Evolutionary conservation across 768 basidiomycete genomes (phyloP), one percentile per base, ranked within the genome.

Genomic region (Russula dissimulans): DNA sequence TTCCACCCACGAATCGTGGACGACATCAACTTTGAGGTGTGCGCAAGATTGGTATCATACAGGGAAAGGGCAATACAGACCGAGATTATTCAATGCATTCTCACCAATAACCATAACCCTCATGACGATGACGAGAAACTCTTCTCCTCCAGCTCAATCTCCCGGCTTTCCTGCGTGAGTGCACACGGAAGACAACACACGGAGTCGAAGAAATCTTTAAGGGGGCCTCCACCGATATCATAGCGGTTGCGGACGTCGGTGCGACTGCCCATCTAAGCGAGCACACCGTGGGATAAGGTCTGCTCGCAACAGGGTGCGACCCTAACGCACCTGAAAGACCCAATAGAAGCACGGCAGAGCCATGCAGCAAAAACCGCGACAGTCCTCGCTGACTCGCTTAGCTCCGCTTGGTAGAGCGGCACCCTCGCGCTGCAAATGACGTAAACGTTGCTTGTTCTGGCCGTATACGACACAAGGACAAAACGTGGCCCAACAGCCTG

Each of bases 81-180:
- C 15, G 22, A 6, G 11, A 18, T 18, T 26, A 26, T 26, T 26
- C n/a, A 22, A 44, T 54, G 34, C 34, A 10, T 10, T 38, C 54
- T 54, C 5, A 45, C 48, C 39, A 9, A 39, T 34, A 44, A 44
- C 48, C 17, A 41, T 26, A 44, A 39, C 31, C 34, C 22, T 29
- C 31, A 15, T 54, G 26, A 47, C 14, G 42, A 36, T 54, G 26
- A 47, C 14, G 42, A 36, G 11, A 69, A 62, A 57, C 73, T 76
- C 60, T 70, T 68, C 68, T 80, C 79, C 65, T 81, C 80, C 56
- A 77, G 67, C 66, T 75, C 74, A 11, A 82, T 61, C 61, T 82
- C 80, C 34, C 74, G 71, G 34, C 70, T 70, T 60, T 78, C 80
- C 66, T 82, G 81, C 0, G 73, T 72, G 47, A 82, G 76, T 11